Conservation (phyloP, 257 asterid genomes). For the Echium plantagineum region DNA sequence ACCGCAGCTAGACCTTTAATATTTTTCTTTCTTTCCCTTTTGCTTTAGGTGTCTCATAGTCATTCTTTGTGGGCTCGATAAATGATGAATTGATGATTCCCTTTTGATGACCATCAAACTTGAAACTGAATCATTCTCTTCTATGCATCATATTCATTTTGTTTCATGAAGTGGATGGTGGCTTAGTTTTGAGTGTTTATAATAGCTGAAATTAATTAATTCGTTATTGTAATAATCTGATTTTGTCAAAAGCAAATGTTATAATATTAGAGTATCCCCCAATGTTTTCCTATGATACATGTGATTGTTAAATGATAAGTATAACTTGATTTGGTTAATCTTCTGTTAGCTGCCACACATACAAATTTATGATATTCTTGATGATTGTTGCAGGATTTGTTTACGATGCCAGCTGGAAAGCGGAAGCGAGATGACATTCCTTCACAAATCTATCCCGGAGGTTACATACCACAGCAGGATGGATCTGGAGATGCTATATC, state of each 20-base stretch:
- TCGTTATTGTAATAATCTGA: no score
- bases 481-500: constrained; percentile 62
- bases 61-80: no score
- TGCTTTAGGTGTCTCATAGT: no score
- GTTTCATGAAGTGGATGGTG: no score
- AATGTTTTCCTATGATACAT: constrained; percentile 25
- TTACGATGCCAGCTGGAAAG: constrained; percentile 59
- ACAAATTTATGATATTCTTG: not conserved
- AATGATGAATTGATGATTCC: no score
- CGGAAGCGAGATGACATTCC: constrained; percentile 74
- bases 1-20: no score
- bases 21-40: no score
- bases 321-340: not conserved
- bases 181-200: no score
- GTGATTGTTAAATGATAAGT: constrained; percentile 1
- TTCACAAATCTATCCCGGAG: constrained; percentile 56
- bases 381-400: constrained; percentile 53
- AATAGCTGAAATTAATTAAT: no score
- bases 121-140: no score
- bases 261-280: constrained; percentile 81
- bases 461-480: constrained; percentile 92
- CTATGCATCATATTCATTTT: no score
- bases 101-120: no score
- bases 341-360: not conserved
- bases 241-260: not conserved